phyloP scores from a whole-genome alignment of 2,329 filamentous ascomycete genomes.

The Cercospora citrullina region DNA sequence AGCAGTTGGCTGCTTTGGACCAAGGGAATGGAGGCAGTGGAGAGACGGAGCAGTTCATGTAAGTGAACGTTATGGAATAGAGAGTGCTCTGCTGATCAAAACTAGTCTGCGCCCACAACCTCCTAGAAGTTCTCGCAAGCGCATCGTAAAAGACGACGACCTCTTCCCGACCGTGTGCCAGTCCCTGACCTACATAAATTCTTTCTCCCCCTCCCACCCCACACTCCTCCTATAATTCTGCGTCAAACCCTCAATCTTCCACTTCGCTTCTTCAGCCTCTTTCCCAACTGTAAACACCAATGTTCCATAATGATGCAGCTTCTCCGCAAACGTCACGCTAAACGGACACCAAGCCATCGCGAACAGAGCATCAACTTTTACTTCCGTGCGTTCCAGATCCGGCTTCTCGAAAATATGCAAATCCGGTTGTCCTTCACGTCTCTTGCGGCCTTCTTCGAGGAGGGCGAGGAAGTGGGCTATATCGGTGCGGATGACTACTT shows the following conservation, averaged over 20 bases:
- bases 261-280: constrained; percentile 14
- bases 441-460: constrained; percentile 22
- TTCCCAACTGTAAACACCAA: constrained; percentile 24
- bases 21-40: background rate
- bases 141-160: background rate
- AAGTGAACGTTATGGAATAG: background rate
- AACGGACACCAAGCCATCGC: constrained; percentile 26
- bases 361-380: constrained; percentile 24
- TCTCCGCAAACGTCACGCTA: constrained; percentile 27
- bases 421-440: constrained; percentile 16
- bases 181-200: background rate
- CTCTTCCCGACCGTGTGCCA: background rate
- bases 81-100: background rate
- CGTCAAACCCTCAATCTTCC: constrained; percentile 27
- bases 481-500: constrained; percentile 10
- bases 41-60: background rate
- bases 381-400: constrained; percentile 21
- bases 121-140: constrained; percentile 5
- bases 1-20: background rate
- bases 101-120: background rate
- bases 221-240: constrained; percentile 28
- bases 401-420: constrained; percentile 21
- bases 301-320: constrained; percentile 28
- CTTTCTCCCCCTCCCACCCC: constrained; percentile 25
- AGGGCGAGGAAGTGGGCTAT: constrained; percentile 27